A percentile compares a stretch with the other conserved stretches of the same genome.
Conservation (phyloP, 179 eudicot species). For the Beta corolliflora region DNA sequence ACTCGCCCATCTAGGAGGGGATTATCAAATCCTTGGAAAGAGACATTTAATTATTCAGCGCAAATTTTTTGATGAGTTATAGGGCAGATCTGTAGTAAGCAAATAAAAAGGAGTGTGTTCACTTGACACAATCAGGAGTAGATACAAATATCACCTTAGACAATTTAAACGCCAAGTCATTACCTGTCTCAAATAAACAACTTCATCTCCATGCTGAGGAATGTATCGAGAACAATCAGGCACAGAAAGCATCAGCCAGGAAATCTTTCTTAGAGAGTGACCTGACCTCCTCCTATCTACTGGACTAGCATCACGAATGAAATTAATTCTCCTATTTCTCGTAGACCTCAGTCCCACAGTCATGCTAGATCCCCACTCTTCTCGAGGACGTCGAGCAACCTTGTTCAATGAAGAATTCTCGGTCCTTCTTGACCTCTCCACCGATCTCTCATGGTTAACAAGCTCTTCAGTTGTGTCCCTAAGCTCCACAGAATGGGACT, state of each 20-base stretch:
- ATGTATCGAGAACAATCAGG: constrained; percentile 85
- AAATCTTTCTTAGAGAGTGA: constrained; percentile 57
- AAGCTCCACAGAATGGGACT: constrained; percentile 35
- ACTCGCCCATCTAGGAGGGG: not conserved
- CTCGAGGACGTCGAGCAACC: constrained; percentile 42
- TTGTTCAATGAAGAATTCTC: constrained; percentile 35
- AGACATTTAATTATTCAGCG: not conserved
- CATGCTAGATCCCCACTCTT: constrained; percentile 58
- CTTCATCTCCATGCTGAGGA: constrained; percentile 88
- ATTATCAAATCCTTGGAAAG: not conserved
- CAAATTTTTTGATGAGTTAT: not conserved
- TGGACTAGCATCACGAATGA: constrained; percentile 54
- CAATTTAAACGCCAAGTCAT: not conserved
- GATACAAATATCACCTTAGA: not conserved
- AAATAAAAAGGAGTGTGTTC: not conserved
- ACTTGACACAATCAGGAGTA: not conserved
- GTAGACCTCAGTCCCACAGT: constrained; percentile 73
- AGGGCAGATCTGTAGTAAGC: too few relatives aligned
- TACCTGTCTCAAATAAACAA: constrained; percentile 94
- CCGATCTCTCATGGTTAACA: constrained; percentile 34
- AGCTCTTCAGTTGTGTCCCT: constrained; percentile 35
- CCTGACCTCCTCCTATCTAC: constrained; percentile 55
- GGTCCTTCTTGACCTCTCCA: constrained; percentile 42
- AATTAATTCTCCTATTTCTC: constrained; percentile 67
- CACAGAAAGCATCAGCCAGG: constrained; percentile 80